These are phyloP conservation scores for Lodderomyces parapsilosis DNA, from an alignment of 1,139 yeast genomes.

Conservation along the genomic window DNA sequence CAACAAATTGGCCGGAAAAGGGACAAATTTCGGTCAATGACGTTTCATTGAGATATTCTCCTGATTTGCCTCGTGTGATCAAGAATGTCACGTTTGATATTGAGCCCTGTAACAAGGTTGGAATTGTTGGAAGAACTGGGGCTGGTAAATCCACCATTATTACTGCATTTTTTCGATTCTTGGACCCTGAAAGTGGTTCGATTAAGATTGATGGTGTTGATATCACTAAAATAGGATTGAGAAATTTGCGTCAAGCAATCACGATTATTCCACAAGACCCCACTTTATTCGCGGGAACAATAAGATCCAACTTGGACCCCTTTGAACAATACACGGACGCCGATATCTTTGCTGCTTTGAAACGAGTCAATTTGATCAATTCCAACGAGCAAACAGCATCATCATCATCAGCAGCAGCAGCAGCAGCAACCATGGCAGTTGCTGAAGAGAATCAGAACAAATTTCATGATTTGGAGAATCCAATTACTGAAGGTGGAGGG, in stretches of 20 bases:
- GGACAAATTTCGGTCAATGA: conserved; percentile 79
- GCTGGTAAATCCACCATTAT: conserved; percentile 98
- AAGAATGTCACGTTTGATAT: conserved; percentile 83
- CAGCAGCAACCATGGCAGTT: conserved; percentile 10
- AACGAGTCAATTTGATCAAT: conserved; percentile 74
- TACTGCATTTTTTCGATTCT: conserved; percentile 88
- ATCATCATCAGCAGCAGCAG: conserved; percentile 23
- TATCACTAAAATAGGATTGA: conserved; percentile 78
- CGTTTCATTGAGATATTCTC: conserved; percentile 83
- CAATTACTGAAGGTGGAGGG: conserved; percentile 85
- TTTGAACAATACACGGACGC: conserved; percentile 62
- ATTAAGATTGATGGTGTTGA: conserved; percentile 86
- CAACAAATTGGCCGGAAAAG: conserved; percentile 74
- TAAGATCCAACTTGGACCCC: conserved; percentile 80
- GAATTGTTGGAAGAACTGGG: conserved; percentile 97
- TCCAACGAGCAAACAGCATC: conserved; percentile 27
- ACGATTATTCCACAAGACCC: conserved; percentile 97
- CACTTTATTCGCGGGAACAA: conserved; percentile 81
- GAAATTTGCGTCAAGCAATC: conserved; percentile 75
- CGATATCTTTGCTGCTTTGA: conserved; percentile 79
- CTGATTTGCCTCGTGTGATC: conserved; percentile 84
- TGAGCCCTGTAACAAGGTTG: conserved; percentile 76
- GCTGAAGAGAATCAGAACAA: conserved; percentile 70
- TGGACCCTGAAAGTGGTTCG: conserved; percentile 85
- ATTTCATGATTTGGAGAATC: conserved; percentile 65